Evolutionary conservation across 2,329 filamentous ascomycete genomes (phyloP).

Genomic region (Penicillium sclerotiorum): DNA sequence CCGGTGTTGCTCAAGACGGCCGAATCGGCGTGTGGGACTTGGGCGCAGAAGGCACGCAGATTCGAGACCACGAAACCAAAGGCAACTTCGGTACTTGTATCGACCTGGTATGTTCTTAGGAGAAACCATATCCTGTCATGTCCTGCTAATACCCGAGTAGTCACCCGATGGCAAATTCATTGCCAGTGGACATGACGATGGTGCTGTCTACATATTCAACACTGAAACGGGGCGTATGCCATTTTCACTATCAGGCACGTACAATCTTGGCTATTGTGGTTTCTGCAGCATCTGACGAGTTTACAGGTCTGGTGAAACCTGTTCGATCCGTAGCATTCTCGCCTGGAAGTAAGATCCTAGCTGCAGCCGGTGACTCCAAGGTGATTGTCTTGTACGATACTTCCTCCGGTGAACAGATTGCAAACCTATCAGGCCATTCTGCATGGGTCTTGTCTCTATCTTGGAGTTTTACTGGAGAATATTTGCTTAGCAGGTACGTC

Average conservation of each 20-base stretch:
- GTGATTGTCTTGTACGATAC: conserved; percentile 93
- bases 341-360: conserved; percentile 78
- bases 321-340: conserved; percentile 87
- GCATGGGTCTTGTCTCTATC: conserved; percentile 90
- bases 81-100: conserved; percentile 90
- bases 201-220: conserved; percentile 90
- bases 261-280: background rate
- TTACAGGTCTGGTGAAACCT: conserved; percentile 76
- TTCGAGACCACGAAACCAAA: conserved; percentile 86
- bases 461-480: conserved; percentile 93
- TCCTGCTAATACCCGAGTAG: conserved; percentile 36
- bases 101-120: conserved; percentile 62
- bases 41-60: conserved; percentile 59
- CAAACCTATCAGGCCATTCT: conserved; percentile 75
- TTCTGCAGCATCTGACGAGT: conserved; percentile 19
- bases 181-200: conserved; percentile 90
- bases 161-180: conserved; percentile 78
- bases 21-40: conserved; percentile 87
- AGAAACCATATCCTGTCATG: background rate
- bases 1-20: conserved; percentile 85
- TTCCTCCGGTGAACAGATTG: conserved; percentile 86
- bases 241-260: conserved; percentile 77
- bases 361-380: conserved; percentile 84
- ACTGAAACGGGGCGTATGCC: conserved; percentile 83
- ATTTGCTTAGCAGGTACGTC: conserved; percentile 72